These are phyloP conservation scores for Colletotrichum musicola DNA, from an alignment of 2,329 filamentous ascomycete species.

Conservation along the genomic window DNA sequence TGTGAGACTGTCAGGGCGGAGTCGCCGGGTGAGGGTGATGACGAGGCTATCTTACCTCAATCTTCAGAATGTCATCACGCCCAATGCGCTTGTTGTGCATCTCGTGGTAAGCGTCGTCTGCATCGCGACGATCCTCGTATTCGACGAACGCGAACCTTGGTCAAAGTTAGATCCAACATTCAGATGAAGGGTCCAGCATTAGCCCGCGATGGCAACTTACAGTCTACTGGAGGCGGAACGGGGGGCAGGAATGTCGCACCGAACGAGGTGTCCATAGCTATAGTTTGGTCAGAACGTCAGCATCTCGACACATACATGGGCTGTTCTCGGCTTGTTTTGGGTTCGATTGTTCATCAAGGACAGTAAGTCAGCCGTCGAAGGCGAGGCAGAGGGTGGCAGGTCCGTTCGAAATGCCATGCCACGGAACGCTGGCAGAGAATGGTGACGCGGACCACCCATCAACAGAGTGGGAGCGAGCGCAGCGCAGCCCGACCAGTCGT, in stretches of 20 bases:
- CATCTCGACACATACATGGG: conserved; percentile 49
- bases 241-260: conserved; percentile 97
- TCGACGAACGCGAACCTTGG: conserved; percentile 95
- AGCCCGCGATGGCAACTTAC: conserved; percentile 69
- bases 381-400: conserved; percentile 9
- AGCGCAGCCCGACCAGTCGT: conserved; percentile 32
- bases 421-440: conserved; percentile 31
- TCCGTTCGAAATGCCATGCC: conserved; percentile 24
- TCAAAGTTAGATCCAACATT: neutral
- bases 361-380: conserved; percentile 25
- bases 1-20: conserved; percentile 52
- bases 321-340: neutral
- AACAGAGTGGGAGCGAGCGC: conserved; percentile 18
- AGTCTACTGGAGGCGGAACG: conserved; percentile 93
- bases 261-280: conserved; percentile 97
- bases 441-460: conserved; percentile 24
- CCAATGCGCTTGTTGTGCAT: conserved; percentile 99
- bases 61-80: conserved; percentile 95
- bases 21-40: too few relatives aligned
- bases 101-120: conserved; percentile 98
- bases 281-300: conserved; percentile 54
- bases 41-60: conserved; percentile 76
- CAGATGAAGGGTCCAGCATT: neutral
- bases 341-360: conserved; percentile 15
- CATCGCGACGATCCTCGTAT: conserved; percentile 98